Base-by-base conservation (phyloP, 169 alveolate species). In the Cryptosporidium viatorum region DNA sequence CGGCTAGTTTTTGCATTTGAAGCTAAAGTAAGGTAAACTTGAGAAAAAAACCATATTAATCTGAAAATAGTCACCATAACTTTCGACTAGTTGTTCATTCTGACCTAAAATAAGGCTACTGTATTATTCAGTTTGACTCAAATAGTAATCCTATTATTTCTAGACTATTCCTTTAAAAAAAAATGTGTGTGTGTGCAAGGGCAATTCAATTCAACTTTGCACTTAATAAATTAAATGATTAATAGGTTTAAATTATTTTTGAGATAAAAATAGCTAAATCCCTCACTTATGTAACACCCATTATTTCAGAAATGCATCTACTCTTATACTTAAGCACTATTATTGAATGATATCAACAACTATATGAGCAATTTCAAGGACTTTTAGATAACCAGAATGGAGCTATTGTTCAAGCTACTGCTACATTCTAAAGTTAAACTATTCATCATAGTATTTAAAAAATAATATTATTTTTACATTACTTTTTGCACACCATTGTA, bases 1-100 rank as follows among this genome's bases (percentile, higher is more conserved):
- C 33, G 23, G 26, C 18, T 51, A 18, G 55, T 59, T 58, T 73
- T 73, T 29, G 59, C 71, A 73, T 55, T 33, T 35, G 86, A 59
- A 59, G 84, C 58, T 9, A 23, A 23, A 26, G 84, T 4, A 65
- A 14, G 26, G 71, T 33, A 65, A 65, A 65, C 3, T 29, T 37
- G 50, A n/a, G 23, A 29, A 37, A 31, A 35, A 16, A 65, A 18
- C 51, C 43, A 65, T n/a, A 65, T 18, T 33, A 29, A 31, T 65
- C 0, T 33, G 31, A 65, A 65, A n/a, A 29, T 31, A 35, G 23
- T 16, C 23, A 7, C 7, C 71, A 65, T 65, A 18, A 65, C 55
- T 65, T 37, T 31, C 23, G 18, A 65, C 33, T 16, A 35, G 0
- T 65, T 37, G 33, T 9, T 16, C 50, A 31, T 33, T 65, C 18